phyloP scores from a whole-genome alignment of 2,329 filamentous ascomycete species.

The Reticulascus tulasneorum region DNA sequence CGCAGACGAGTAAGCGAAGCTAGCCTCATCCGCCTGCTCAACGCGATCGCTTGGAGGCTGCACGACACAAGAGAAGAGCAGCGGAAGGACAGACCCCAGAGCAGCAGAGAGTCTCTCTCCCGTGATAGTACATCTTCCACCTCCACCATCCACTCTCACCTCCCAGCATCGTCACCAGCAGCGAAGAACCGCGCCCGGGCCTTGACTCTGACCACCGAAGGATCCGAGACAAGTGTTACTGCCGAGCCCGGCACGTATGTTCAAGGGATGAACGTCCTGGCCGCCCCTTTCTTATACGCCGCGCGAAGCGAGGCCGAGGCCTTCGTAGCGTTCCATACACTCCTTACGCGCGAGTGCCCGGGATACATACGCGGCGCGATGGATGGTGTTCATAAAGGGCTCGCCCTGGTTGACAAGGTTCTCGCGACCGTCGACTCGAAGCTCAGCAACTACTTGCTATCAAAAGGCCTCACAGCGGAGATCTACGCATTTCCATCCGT shows the following conservation, averaged over 20 bases:
- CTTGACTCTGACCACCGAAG: slow-evolving; percentile 58
- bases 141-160: slow-evolving; percentile 33
- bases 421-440: slow-evolving; percentile 88
- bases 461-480: slow-evolving; percentile 85
- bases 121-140: slow-evolving; percentile 19
- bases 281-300: slow-evolving; percentile 91
- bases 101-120: slow-evolving; percentile 28
- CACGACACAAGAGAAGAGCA: slow-evolving; percentile 67
- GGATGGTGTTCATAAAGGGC: slow-evolving; percentile 92
- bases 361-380: slow-evolving; percentile 94
- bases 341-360: slow-evolving; percentile 83
- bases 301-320: slow-evolving; percentile 93
- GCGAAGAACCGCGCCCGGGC: slow-evolving; percentile 52
- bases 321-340: slow-evolving; percentile 83
- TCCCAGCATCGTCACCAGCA: slow-evolving; percentile 37
- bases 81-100: slow-evolving; percentile 33
- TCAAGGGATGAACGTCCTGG: slow-evolving; percentile 98
- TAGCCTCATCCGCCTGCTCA: slow-evolving; percentile 87
- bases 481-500: slow-evolving; percentile 97
- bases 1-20: slow-evolving; percentile 93
- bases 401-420: slow-evolving; percentile 88
- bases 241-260: slow-evolving; percentile 82
- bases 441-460: slow-evolving; percentile 76
- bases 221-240: slow-evolving; percentile 44
- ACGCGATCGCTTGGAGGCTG: slow-evolving; percentile 90